Percentiles rank a stretch among this genome's conserved stretches.
Evolutionary conservation across 805 yeast genomes (phyloP).

Genomic region (Yarrowia bubula): DNA sequence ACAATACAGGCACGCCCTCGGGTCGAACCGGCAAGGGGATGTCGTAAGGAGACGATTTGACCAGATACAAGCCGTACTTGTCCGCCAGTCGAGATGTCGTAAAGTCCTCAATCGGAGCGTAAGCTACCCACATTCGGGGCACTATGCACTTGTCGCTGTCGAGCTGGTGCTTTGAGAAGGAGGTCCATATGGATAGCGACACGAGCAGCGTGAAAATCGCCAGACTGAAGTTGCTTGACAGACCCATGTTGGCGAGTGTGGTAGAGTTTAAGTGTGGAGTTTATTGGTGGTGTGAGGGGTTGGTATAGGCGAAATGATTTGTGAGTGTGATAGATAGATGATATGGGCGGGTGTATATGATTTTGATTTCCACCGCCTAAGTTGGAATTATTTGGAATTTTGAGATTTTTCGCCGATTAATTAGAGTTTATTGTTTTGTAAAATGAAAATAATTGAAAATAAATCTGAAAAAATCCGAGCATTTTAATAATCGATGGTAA

Average conservation of each 20-base stretch:
- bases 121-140: slow-evolving; percentile 33
- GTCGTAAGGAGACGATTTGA: slow-evolving; percentile 59
- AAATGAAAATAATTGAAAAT: too few species aligned
- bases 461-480: too few species aligned
- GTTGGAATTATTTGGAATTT: too few species aligned
- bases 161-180: not conserved
- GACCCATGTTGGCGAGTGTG: not conserved
- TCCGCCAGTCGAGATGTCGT: slow-evolving; percentile 58
- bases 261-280: too few species aligned
- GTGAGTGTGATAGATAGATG: too few species aligned
- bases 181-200: not conserved
- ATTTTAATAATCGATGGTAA: too few species aligned
- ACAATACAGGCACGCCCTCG: slow-evolving; percentile 80
- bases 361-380: too few species aligned
- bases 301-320: too few species aligned
- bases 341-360: too few species aligned
- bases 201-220: not conserved
- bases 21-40: slow-evolving; percentile 40
- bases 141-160: slow-evolving; percentile 31
- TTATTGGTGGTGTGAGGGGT: too few species aligned
- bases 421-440: too few species aligned
- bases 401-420: too few species aligned
- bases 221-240: not conserved
- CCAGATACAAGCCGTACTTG: slow-evolving; percentile 77
- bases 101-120: slow-evolving; percentile 30